Conservation (phyloP, 306 rosid species). For the Quercus glauca region DNA sequence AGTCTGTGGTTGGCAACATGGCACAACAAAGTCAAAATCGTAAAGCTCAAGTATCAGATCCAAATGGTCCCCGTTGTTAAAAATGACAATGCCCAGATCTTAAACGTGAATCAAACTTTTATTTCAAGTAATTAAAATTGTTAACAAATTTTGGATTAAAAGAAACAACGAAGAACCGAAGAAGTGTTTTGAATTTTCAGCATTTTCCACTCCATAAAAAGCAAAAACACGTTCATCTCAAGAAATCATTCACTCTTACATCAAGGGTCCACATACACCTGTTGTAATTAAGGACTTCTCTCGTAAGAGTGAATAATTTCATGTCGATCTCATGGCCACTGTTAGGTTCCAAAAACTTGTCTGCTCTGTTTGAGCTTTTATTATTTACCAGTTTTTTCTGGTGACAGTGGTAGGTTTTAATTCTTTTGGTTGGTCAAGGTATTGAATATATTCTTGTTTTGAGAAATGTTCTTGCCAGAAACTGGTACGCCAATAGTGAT, state of each 20-base stretch:
- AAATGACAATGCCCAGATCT: background rate
- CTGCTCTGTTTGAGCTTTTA: background rate
- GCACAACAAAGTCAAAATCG: conserved; percentile 16
- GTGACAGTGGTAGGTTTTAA: background rate
- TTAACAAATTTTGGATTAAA: background rate
- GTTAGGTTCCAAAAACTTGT: background rate
- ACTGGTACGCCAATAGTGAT: too few relatives aligned
- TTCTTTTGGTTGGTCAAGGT: background rate
- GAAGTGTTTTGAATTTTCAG: background rate
- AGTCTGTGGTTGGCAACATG: background rate
- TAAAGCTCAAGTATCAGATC: background rate
- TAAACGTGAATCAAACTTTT: background rate
- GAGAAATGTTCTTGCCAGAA: too few relatives aligned
- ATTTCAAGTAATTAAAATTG: background rate
- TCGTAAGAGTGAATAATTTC: too few relatives aligned
- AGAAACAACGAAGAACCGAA: too few relatives aligned
- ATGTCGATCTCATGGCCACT: background rate
- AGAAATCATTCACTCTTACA: too few relatives aligned
- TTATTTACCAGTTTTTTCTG: background rate
- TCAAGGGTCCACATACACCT: too few relatives aligned
- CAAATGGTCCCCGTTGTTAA: background rate
- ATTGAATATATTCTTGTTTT: background rate
- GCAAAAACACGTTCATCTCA: background rate
- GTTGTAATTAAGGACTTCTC: too few relatives aligned
- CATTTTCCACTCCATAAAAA: background rate